Evolutionary conservation across 768 basidiomycete genomes (phyloP).

Genomic region (Clavulina sp.): DNA sequence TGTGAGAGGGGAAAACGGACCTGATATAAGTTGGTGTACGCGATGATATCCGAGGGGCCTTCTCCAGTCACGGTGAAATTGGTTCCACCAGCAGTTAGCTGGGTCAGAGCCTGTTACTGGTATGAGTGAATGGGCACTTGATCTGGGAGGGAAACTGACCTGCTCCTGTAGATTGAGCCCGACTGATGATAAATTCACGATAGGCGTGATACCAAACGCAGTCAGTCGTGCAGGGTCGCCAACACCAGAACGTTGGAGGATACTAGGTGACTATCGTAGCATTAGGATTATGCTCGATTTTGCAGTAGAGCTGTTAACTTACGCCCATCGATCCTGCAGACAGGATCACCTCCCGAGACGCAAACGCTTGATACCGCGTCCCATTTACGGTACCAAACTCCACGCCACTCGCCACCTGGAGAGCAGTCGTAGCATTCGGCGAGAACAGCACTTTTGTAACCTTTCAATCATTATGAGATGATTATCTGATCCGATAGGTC

Average conservation of each 20-base stretch:
- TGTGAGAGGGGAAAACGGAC: constrained; percentile 17
- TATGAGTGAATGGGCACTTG: background rate
- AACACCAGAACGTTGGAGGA: constrained; percentile 40
- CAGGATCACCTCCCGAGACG: constrained; percentile 33
- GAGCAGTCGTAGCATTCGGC: background rate
- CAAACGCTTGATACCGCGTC: constrained; percentile 11
- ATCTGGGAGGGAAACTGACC: constrained; percentile 2
- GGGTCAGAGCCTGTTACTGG: background rate
- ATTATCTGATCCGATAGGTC: no score
- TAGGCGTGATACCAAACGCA: constrained; percentile 29
- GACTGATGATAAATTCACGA: constrained; percentile 21
- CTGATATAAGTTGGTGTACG: constrained; percentile 33
- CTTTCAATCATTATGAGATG: no score
- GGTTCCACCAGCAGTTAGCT: no score
- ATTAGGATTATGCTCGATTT: constrained; percentile 14
- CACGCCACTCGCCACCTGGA: constrained; percentile 19
- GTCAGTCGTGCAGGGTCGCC: constrained; percentile 31
- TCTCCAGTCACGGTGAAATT: no score
- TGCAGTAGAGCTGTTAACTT: constrained; percentile 10
- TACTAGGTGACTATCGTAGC: constrained; percentile 20
- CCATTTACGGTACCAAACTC: constrained; percentile 26
- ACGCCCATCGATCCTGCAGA: constrained; percentile 24
- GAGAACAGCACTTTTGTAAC: background rate
- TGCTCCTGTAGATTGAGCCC: constrained; percentile 40
- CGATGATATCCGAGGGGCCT: constrained; percentile 33